A percentile compares a stretch with the other conserved stretches of the same genome.
Conservation (phyloP, 257 asterid genomes). For the Petunia axillaris region DNA sequence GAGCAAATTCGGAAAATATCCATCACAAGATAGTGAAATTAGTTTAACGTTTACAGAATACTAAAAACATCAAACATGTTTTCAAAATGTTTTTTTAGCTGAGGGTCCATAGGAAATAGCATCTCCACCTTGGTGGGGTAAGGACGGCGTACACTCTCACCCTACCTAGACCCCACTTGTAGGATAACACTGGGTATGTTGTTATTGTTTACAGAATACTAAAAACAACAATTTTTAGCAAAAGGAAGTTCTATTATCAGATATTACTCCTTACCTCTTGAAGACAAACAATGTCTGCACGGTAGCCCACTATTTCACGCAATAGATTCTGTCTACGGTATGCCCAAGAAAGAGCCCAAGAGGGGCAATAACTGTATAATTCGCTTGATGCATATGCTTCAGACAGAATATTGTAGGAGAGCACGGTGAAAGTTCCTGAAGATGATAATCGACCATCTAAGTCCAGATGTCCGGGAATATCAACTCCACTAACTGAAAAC, state of each 20-base stretch:
- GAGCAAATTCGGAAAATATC: constrained; percentile 12
- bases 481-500: constrained; percentile 68
- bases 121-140: too few relatives aligned
- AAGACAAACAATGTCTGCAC: constrained; percentile 90
- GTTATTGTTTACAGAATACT: neutral
- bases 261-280: constrained; percentile 77
- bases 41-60: neutral
- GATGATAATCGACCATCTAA: constrained; percentile 58
- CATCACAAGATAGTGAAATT: neutral
- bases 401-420: constrained; percentile 86
- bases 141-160: too few relatives aligned
- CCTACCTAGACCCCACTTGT: too few relatives aligned
- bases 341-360: constrained; percentile 99
- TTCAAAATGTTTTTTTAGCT: too few relatives aligned
- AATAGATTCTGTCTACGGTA: constrained; percentile 91
- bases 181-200: too few relatives aligned
- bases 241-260: neutral
- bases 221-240: neutral
- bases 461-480: constrained; percentile 65
- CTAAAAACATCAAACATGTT: neutral
- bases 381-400: constrained; percentile 80
- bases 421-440: constrained; percentile 86
- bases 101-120: too few relatives aligned
- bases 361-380: constrained; percentile 78
- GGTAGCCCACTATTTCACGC: constrained; percentile 92